phyloP scores from a whole-genome alignment of 202 grass and related monocot species.

The Tripidium arundinaceum region DNA sequence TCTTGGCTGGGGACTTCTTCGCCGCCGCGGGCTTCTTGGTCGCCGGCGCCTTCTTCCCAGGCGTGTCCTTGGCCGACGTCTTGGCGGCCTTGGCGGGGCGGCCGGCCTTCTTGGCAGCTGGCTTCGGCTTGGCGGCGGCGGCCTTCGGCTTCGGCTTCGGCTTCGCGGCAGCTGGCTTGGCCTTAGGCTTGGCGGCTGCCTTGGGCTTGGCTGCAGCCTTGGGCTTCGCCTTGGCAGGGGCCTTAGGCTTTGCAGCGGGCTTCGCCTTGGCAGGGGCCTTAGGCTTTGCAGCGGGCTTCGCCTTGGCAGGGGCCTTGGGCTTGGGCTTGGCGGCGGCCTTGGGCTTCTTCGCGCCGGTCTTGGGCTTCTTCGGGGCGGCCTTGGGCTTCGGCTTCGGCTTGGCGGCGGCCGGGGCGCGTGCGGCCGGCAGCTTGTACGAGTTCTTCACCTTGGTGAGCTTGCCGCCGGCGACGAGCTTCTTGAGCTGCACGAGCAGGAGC shows the following conservation, averaged over 20 bases:
- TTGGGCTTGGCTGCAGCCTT: conserved; percentile 38
- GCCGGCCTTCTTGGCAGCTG: conserved; percentile 11
- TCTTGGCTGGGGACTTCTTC: too few relatives aligned
- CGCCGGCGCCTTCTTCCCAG: conserved; percentile 26
- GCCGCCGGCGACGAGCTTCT: conserved; percentile 55
- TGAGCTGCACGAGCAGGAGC: conserved; percentile 55
- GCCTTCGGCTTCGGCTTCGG: conserved; percentile 2
- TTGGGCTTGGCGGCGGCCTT: conserved; percentile 19
- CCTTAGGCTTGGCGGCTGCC: not conserved
- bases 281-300: conserved; percentile 32
- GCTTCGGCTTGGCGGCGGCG: not conserved
- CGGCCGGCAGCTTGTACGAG: conserved; percentile 56
- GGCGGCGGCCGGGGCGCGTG: not conserved
- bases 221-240: conserved; percentile 9
- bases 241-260: conserved; percentile 27
- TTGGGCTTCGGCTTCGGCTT: conserved; percentile 37
- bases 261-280: conserved; percentile 32
- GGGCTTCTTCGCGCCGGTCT: conserved; percentile 22
- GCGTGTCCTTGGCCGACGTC: conserved; percentile 32
- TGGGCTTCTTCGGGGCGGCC: conserved; percentile 3
- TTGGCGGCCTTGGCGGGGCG: conserved; percentile 48
- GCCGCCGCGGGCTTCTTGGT: conserved; percentile 19
- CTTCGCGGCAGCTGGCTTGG: conserved; percentile 17
- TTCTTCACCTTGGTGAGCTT: conserved; percentile 85
- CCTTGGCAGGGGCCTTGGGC: conserved; percentile 26